Base-by-base conservation (phyloP, 2,329 filamentous ascomycete genomes). In the Alternaria rosae region DNA sequence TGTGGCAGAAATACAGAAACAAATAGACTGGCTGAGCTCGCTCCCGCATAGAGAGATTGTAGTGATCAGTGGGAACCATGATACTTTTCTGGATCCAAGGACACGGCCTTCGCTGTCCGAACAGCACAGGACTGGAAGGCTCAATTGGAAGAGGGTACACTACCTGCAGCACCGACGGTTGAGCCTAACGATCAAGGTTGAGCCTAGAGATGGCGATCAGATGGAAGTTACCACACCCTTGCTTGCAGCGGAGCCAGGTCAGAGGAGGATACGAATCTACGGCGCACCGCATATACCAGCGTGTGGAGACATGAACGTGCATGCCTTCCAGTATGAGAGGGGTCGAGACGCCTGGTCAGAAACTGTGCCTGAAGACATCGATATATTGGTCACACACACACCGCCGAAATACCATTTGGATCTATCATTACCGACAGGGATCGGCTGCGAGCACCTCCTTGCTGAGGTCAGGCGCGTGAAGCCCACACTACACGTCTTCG, bases 1-100 rank as follows among this genome's bases (percentile, higher is more conserved):
- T 9, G 85, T 88, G 1, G 82, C 83, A 12, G 90, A 93, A 64
- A 89, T 98, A 58, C 93, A 97, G 81, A 83, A 82, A n/a, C 91
- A 95, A 71, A 84, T 97, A 44, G 87, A 97, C 82, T 97, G 93
- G 93, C 84, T 97, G 12, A 86, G 84, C 48, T 82, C 83, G 4
- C 85, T 94, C 8, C 91, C 92, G 0, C 93, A 97, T 74, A 81
- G 82, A 35, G 86, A 96, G 78, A 97, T 97, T 79, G 84, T 97
- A 23, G 86, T 94, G 35, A 88, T 98, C 30, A 88, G 89, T 30
- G 94, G 94, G 1, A 97, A 97, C 76, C 94, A 97, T 78, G 94
- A 97, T 75, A 90, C 88, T 71, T 96, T 88, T 82, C 91, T 97
- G 64, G 94, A 97, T 78, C 83, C 86, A 23, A 83, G 84, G 32